Evolutionary conservation across 805 yeast genomes (phyloP).

Genomic region (Teunomyces pallodes): DNA sequence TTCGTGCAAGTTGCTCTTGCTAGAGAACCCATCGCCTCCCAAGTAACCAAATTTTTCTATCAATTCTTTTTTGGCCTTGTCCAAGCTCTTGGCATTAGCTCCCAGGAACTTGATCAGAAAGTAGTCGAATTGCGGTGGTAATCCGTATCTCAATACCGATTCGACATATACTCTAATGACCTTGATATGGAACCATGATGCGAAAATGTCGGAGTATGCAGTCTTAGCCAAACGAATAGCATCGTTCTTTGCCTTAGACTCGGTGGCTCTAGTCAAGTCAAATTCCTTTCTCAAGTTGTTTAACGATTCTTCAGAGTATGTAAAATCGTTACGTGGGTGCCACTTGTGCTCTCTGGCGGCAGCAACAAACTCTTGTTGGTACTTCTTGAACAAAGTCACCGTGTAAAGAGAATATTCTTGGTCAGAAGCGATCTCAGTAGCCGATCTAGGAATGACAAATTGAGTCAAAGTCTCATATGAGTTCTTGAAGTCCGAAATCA

Average conservation of each 20-base stretch:
- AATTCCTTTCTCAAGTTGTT: slow-evolving; percentile 76
- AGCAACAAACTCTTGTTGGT: slow-evolving; percentile 61
- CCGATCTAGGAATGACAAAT: slow-evolving; percentile 92
- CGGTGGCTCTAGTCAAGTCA: slow-evolving; percentile 69
- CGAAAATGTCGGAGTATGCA: slow-evolving; percentile 83
- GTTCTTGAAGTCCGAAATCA: slow-evolving; percentile 57
- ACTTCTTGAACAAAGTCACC: slow-evolving; percentile 84
- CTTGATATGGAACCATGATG: slow-evolving; percentile 89
- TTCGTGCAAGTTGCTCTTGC: slow-evolving; percentile 74
- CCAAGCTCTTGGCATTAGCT: slow-evolving; percentile 32
- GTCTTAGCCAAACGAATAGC: slow-evolving; percentile 79
- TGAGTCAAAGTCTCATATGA: slow-evolving; percentile 73
- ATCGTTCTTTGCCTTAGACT: slow-evolving; percentile 71
- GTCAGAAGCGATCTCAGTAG: slow-evolving; percentile 67
- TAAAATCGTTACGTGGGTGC: slow-evolving; percentile 84
- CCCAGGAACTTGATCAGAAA: slow-evolving; percentile 46
- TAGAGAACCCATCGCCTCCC: slow-evolving; percentile 83
- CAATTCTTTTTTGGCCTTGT: slow-evolving; percentile 66
- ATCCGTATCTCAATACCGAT: slow-evolving; percentile 90
- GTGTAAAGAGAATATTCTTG: slow-evolving; percentile 69
- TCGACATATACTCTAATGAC: slow-evolving; percentile 87
- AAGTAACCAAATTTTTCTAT: slow-evolving; percentile 78
- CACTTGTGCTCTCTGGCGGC: slow-evolving; percentile 82
- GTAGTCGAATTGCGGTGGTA: slow-evolving; percentile 85
- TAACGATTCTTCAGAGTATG: slow-evolving; percentile 74